Evolutionary conservation across 306 rosid genomes (phyloP).

Genomic region (Gastrolobium villosum): DNA sequence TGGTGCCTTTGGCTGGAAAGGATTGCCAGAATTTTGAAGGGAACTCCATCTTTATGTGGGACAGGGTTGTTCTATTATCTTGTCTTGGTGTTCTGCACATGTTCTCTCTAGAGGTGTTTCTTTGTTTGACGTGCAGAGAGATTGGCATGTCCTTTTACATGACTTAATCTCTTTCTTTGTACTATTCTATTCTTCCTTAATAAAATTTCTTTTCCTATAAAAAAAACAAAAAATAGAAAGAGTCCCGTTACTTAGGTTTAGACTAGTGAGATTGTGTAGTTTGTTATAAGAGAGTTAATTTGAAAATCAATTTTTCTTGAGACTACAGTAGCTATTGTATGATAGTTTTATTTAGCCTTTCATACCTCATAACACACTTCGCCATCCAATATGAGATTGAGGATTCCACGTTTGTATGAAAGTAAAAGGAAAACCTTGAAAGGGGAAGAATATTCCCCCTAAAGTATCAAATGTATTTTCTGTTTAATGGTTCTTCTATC

Average conservation of each 20-base stretch:
- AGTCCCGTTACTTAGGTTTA: not conserved
- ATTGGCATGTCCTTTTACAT: not conserved
- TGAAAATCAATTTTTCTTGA: not conserved
- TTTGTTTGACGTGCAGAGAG: not conserved
- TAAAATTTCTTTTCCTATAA: too few relatives aligned
- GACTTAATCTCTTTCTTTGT: not conserved
- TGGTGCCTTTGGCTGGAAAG: not conserved
- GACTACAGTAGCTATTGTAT: not conserved
- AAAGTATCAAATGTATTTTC: conserved; percentile 1
- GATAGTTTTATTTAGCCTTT: not conserved
- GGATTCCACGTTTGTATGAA: not conserved
- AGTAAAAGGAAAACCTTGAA: not conserved
- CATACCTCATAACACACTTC: not conserved
- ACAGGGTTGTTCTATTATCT: not conserved
- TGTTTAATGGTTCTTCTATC: conserved; percentile 16
- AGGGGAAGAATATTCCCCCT: not conserved
- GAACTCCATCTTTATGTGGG: not conserved
- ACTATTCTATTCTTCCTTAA: too few relatives aligned
- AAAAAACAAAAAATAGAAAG: too few relatives aligned
- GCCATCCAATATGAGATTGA: not conserved
- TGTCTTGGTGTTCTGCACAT: too few relatives aligned
- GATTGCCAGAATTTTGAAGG: not conserved
- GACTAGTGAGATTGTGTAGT: not conserved
- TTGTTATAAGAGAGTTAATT: not conserved
- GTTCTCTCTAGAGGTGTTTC: not conserved